Percentiles rank a stretch among this genome's conserved stretches.
Conservation (phyloP, 352 stramenopile species). For the Globisporangium ultimum region DNA sequence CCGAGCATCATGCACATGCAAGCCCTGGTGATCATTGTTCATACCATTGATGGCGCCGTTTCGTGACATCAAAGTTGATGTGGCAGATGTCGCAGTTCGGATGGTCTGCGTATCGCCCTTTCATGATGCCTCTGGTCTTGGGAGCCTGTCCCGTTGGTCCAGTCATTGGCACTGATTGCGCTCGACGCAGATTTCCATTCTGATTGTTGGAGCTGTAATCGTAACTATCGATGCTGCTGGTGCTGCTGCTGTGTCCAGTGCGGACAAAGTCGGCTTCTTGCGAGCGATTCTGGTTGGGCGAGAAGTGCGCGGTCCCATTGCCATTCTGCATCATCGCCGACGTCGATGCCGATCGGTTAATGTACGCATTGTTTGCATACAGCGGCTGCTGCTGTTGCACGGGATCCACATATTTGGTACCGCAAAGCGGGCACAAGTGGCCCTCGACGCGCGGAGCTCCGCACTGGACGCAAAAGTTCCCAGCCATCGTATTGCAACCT, state of each 20-base stretch:
- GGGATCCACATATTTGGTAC: conserved; percentile 7
- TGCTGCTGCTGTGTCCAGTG: conserved; percentile 5
- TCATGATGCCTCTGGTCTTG: conserved; percentile 26
- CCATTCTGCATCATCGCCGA: conserved; percentile 2
- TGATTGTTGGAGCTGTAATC: background rate
- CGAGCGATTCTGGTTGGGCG: background rate
- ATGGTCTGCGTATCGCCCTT: conserved; percentile 49
- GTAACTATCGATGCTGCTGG: conserved; percentile 7
- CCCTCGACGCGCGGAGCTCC: conserved; percentile 4
- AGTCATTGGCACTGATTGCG: conserved; percentile 10
- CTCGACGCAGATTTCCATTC: conserved; percentile 1
- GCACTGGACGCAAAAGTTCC: conserved; percentile 21
- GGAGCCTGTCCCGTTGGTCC: conserved; percentile 1
- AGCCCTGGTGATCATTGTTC: background rate
- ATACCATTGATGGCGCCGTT: conserved; percentile 62
- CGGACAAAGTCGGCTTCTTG: background rate
- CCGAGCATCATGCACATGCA: background rate
- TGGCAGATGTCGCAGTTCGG: conserved; percentile 65
- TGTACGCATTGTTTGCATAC: background rate
- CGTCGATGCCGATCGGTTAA: conserved; percentile 2
- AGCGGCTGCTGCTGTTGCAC: background rate
- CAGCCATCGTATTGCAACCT: background rate
- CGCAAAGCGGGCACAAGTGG: conserved; percentile 13
- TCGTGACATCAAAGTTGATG: conserved; percentile 57
- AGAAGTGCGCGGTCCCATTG: background rate